Evolutionary conservation across 202 grass and related monocot species (phyloP).

Genomic region (Elaeis oleifera): DNA sequence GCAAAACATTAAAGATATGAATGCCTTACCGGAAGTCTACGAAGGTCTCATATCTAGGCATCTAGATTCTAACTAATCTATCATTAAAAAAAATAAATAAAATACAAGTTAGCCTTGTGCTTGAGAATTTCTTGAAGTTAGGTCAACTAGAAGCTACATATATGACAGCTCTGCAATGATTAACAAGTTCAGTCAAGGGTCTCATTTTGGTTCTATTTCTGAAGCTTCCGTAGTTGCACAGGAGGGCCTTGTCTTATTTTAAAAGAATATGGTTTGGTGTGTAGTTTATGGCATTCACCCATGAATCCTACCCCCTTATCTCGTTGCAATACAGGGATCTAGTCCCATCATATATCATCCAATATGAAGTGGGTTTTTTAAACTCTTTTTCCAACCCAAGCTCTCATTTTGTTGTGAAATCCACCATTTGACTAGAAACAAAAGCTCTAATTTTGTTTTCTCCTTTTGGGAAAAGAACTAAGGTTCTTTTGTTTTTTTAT

Average conservation of each 20-base stretch:
- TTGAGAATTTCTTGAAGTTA: constrained; percentile 18
- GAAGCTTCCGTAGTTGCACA: constrained; percentile 45
- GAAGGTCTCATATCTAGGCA: neutral
- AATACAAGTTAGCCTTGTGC: constrained; percentile 1
- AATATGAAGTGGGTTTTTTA: too few relatives aligned
- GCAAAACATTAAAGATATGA: constrained; percentile 13
- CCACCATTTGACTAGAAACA: too few relatives aligned
- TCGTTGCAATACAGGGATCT: constrained; percentile 1
- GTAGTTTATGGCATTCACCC: constrained; percentile 9
- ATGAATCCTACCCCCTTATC: neutral
- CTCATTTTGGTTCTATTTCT: constrained; percentile 30
- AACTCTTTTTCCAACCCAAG: too few relatives aligned
- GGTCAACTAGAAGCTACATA: neutral
- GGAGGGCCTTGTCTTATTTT: constrained; percentile 6
- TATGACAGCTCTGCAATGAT: neutral
- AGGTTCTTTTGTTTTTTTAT: too few relatives aligned
- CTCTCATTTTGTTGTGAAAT: too few relatives aligned
- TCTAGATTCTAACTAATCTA: constrained; percentile 35
- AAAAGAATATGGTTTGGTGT: constrained; percentile 14
- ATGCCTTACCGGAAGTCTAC: constrained; percentile 22
- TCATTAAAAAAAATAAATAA: constrained; percentile 9
- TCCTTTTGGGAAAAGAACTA: too few relatives aligned
- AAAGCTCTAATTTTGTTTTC: too few relatives aligned
- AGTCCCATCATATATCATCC: constrained; percentile 11
- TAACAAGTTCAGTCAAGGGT: constrained; percentile 22